Percentiles rank a stretch among this genome's conserved stretches.
Conservation (phyloP, 768 basidiomycete species). For the Tylopilus subfusipes region DNA sequence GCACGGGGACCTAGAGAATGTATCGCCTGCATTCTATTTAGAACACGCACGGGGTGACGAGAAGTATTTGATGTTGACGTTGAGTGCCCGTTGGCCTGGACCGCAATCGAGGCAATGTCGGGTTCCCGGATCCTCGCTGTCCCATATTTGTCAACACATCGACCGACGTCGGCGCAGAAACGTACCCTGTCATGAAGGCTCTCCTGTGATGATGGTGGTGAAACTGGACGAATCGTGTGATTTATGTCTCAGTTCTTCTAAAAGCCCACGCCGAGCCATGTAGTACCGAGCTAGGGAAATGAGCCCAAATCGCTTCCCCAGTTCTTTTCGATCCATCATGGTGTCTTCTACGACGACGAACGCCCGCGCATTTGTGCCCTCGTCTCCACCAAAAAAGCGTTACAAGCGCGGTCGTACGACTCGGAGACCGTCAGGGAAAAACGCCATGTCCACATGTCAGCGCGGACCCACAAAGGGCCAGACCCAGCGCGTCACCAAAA, state of each 20-base stretch:
- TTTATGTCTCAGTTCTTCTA: too few relatives aligned
- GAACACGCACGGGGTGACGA: background rate
- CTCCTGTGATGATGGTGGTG: too few relatives aligned
- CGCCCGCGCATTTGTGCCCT: background rate
- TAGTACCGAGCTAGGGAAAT: too few relatives aligned
- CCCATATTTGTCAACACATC: too few relatives aligned
- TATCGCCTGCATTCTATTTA: background rate
- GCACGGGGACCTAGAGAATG: background rate
- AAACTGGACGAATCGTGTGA: too few relatives aligned
- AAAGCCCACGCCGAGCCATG: too few relatives aligned
- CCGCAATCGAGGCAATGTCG: too few relatives aligned
- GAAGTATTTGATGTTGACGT: background rate
- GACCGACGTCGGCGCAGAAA: too few relatives aligned
- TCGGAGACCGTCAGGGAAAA: background rate
- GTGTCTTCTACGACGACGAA: conserved; percentile 3
- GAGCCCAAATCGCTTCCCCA: too few relatives aligned
- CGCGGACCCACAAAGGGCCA: background rate
- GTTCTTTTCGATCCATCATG: background rate
- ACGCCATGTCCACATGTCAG: background rate
- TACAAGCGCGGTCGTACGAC: conserved; percentile 1
- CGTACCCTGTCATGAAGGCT: too few relatives aligned
- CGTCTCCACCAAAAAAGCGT: background rate
- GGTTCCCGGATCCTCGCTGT: too few relatives aligned
- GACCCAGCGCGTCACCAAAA: background rate
- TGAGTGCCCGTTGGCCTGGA: background rate